phyloP scores from a whole-genome alignment of 345 rosid species.

The Ceriops decandra region DNA sequence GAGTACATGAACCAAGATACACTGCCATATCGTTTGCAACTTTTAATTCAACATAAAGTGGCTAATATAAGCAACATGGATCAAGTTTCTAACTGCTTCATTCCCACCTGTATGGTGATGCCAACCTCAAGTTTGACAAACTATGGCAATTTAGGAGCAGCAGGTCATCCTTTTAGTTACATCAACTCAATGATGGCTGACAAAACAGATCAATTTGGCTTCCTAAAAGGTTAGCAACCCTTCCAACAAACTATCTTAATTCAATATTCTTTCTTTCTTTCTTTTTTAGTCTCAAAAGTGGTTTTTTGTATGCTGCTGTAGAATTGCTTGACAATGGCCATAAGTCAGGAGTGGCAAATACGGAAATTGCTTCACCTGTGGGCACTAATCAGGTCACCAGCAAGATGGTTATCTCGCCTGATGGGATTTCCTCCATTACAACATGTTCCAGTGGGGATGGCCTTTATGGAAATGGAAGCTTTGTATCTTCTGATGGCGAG shows the following conservation, averaged over 20 bases:
- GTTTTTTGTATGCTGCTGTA: not conserved
- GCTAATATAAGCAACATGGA: not conserved
- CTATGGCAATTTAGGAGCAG: not conserved
- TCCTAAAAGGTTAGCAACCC: constrained; percentile 6
- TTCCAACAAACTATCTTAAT: not conserved
- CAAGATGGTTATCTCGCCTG: constrained; percentile 17
- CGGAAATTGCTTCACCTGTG: not conserved
- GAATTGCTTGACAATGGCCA: constrained; percentile 4
- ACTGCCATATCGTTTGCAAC: constrained; percentile 14
- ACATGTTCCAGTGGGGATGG: constrained; percentile 16
- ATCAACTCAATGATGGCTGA: not conserved
- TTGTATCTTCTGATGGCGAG: constrained; percentile 20
- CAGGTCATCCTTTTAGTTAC: constrained; percentile 1
- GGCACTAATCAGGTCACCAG: constrained; percentile 11
- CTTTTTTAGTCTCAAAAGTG: not conserved
- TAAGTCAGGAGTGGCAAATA: constrained; percentile 8
- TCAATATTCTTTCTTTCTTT: not conserved
- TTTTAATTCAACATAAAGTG: constrained; percentile 8
- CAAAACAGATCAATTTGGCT: constrained; percentile 8
- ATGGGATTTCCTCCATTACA: constrained; percentile 16
- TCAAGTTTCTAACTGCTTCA: constrained; percentile 1
- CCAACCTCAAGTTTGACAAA: constrained; percentile 1
- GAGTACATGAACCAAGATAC: constrained; percentile 27
- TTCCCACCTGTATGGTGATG: not conserved
- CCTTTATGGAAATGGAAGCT: constrained; percentile 16